Conservation (phyloP, 1,139 yeast genomes). For the Kodamaea derodonti region DNA sequence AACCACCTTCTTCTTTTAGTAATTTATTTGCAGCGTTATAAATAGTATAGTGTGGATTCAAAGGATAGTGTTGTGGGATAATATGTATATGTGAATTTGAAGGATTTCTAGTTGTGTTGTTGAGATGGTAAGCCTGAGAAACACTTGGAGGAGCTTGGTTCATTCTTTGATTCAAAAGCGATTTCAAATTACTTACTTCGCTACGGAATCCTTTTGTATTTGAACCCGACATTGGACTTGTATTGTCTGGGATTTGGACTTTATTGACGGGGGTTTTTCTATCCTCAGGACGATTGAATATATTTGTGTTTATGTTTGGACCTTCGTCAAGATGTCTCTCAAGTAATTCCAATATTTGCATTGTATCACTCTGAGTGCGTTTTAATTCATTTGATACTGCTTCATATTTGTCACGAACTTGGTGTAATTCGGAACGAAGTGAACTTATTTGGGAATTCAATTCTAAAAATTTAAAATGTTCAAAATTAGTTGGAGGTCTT, state of each 20-base stretch:
- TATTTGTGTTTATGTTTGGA: slow-evolving; percentile 11
- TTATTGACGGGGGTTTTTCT: slow-evolving; percentile 12
- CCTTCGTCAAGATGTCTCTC: slow-evolving; percentile 22
- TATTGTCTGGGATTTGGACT: slow-evolving; percentile 9
- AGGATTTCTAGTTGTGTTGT: slow-evolving; percentile 12
- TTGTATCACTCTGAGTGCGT: slow-evolving; percentile 47
- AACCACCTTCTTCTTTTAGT: slow-evolving; percentile 7
- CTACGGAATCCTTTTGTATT: slow-evolving; percentile 5
- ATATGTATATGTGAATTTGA: slow-evolving; percentile 17
- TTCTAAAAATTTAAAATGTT: slow-evolving; percentile 33
- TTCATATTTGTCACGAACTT: slow-evolving; percentile 42
- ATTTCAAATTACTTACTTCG: slow-evolving; percentile 11
- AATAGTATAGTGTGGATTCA: slow-evolving; percentile 35
- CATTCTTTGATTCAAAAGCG: slow-evolving; percentile 10
- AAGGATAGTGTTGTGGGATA: slow-evolving; percentile 35
- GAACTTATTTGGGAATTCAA: slow-evolving; percentile 33
- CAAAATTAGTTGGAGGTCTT: slow-evolving; percentile 14
- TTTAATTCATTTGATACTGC: slow-evolving; percentile 42
- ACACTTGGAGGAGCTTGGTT: slow-evolving; percentile 5
- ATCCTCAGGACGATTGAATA: slow-evolving; percentile 6
- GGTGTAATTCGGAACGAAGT: slow-evolving; percentile 34
- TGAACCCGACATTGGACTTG: slow-evolving; percentile 14
- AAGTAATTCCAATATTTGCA: slow-evolving; percentile 45
- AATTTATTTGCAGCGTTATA: slow-evolving; percentile 15
- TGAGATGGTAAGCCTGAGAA: slow-evolving; percentile 12